Percentiles rank a stretch among this genome's conserved stretches.
Conservation (phyloP, 1,139 yeast species). For the Scheffersomyces insectosa region DNA sequence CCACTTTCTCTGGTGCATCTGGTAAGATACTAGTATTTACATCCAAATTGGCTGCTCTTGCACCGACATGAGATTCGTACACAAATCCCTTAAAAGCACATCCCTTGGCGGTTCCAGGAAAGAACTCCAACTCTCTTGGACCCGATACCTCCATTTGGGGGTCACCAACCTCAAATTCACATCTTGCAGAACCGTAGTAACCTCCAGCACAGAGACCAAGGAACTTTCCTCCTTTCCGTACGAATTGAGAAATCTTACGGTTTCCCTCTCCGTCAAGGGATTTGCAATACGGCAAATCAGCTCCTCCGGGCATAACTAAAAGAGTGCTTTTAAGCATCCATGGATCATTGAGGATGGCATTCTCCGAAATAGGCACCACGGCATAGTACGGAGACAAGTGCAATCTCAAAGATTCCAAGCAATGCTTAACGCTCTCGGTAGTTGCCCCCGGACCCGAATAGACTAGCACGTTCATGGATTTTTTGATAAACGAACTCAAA, state of each 20-base stretch:
- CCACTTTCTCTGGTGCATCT: conserved; percentile 21
- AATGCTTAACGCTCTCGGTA: conserved; percentile 80
- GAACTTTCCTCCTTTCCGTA: conserved; percentile 75
- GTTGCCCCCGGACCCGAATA: conserved; percentile 90
- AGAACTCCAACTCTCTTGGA: conserved; percentile 74
- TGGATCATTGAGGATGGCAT: conserved; percentile 72
- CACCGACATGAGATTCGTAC: conserved; percentile 76
- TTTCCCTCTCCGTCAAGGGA: conserved; percentile 72
- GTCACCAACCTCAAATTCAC: conserved; percentile 83
- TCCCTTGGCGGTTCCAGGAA: conserved; percentile 82
- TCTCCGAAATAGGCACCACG: conserved; percentile 68
- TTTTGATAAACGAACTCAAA: neutral
- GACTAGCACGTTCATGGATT: conserved; percentile 72
- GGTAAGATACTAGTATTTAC: conserved; percentile 33
- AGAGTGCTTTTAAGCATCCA: conserved; percentile 82
- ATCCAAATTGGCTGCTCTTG: conserved; percentile 55
- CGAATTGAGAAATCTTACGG: conserved; percentile 58
- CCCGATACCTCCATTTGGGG: conserved; percentile 79
- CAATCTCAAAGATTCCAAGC: conserved; percentile 70
- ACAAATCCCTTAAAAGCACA: conserved; percentile 78
- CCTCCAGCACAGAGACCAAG: conserved; percentile 98
- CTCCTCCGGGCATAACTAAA: conserved; percentile 93
- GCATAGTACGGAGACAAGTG: conserved; percentile 89
- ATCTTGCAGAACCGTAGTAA: conserved; percentile 71
- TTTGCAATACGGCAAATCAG: conserved; percentile 83